Percentiles rank a stretch among this genome's conserved stretches.
phyloP scores from a whole-genome alignment of 2,329 filamentous ascomycete species.

The Colletotrichum kahawae region DNA sequence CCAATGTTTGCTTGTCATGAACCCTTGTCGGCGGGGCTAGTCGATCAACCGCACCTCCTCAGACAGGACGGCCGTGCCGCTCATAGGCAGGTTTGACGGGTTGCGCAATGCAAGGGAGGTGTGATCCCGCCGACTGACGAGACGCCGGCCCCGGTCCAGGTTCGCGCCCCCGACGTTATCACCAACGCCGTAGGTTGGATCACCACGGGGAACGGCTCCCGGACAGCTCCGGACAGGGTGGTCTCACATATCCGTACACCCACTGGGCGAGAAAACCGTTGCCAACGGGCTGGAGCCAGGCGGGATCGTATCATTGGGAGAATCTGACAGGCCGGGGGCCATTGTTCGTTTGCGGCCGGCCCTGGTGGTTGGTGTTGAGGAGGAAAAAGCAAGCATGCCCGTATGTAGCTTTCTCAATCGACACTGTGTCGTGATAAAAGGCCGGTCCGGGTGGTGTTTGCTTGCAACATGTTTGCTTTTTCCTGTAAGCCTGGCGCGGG shows the following conservation, averaged over 20 bases:
- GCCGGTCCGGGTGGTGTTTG: neutral
- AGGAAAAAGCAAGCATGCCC: neutral
- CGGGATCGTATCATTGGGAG: neutral
- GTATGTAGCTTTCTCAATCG: neutral
- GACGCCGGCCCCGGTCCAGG: neutral
- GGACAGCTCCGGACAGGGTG: slow-evolving; percentile 9
- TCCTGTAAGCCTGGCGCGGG: neutral
- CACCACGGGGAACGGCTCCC: slow-evolving; percentile 9
- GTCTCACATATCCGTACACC: neutral
- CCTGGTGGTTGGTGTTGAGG: neutral
- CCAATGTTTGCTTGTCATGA: slow-evolving; percentile 1
- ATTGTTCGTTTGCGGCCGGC: neutral
- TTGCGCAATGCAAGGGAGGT: neutral
- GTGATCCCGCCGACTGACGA: neutral
- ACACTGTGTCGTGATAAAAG: neutral
- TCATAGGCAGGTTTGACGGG: neutral
- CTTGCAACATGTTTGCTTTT: slow-evolving; percentile 14
- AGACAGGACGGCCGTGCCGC: neutral
- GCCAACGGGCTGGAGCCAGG: neutral
- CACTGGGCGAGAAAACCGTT: neutral
- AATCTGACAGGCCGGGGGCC: slow-evolving; percentile 12
- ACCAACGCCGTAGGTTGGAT: neutral
- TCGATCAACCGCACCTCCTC: slow-evolving; percentile 7
- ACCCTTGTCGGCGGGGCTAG: slow-evolving; percentile 10
- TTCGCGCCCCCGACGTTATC: neutral